Base-by-base conservation (phyloP, 1,284 basidiomycete species). In the Sporisorium scitamineum region DNA sequence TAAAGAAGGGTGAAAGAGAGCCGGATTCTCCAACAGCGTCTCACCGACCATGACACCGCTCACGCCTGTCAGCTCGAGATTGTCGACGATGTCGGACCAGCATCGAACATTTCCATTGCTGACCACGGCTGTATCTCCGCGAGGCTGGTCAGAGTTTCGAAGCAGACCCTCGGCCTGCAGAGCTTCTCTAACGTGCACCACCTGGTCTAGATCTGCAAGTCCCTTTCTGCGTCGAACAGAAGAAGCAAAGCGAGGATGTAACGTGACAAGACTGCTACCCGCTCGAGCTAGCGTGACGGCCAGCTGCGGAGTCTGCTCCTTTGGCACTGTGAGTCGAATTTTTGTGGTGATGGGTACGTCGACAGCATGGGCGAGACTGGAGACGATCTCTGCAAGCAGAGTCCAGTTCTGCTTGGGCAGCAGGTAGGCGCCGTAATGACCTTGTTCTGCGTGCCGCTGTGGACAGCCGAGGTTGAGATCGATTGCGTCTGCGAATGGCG, bases 11-110 rank as follows among this genome's bases (percentile, higher is more conserved):
- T 50, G 60, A 34, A 75, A 75, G 6, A 75, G 57, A 0, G 67
- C 67, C 5, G 92, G 91, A 84, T 92, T 91, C 27, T 88, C 89
- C 8, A 92, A 85, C 37, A 93, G 84, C 20, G 89, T 88, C 82
- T 93, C 92, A 9, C 91, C 92, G 3, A 92, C 90, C 92, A 93
- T 93, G 66, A 91, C 83, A 9, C 92, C 92, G 77, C 91, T 89
- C 45, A 91, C 91, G n/a, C 88, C 87, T 2, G 92, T 92, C 48
- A 86, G 85, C 9, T 83, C 78, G 54, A 88, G 80, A 79, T 92
- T 92, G 31, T 80, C 76, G 64, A 84, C 82, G 11, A 93, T 82
- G 80, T 93, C 90, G 34, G 85, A 83, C 86, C 88, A 90, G 14
- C 84, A 85, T 20, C 89, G 88, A 14, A 93, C 92, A 76, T 93